Conservation (phyloP, 148 eudicot species). For the Fallopia convolvulus region DNA sequence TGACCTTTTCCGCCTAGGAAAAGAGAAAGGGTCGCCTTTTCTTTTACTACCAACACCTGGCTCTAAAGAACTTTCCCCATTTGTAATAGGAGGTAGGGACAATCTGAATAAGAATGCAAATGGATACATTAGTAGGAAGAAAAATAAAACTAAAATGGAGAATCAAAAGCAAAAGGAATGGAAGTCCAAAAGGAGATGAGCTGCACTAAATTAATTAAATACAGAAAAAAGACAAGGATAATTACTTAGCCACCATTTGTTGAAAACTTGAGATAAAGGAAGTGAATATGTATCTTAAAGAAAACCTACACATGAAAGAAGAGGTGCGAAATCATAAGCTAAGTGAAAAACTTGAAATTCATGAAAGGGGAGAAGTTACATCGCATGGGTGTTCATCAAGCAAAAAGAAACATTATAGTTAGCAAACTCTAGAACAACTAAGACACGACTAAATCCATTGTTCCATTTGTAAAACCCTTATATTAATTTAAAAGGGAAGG, state of each 20-base stretch:
- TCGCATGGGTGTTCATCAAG: not conserved
- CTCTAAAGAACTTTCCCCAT: not conserved
- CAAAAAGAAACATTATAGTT: not conserved
- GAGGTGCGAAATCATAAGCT: not conserved
- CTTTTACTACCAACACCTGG: not conserved
- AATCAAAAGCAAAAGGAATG: not conserved
- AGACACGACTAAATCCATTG: not conserved
- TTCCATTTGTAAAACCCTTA: not conserved
- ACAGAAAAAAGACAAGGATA: not conserved
- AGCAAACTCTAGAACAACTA: not conserved
- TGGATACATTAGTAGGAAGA: not conserved
- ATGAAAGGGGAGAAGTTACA: not conserved
- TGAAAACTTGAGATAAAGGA: not conserved
- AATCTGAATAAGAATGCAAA: not conserved
- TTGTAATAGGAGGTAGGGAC: not conserved
- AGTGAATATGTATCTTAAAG: not conserved
- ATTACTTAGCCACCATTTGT: not conserved
- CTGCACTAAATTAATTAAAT: not conserved
- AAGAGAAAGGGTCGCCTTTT: not conserved
- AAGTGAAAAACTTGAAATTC: not conserved
- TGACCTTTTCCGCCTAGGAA: conserved; percentile 11
- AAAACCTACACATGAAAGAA: not conserved
- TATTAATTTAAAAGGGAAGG: not conserved
- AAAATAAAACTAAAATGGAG: not conserved
- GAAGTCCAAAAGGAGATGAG: not conserved